These are phyloP conservation scores for Fusarium coicis DNA, from an alignment of 2,329 filamentous ascomycete species.

Conservation along the genomic window DNA sequence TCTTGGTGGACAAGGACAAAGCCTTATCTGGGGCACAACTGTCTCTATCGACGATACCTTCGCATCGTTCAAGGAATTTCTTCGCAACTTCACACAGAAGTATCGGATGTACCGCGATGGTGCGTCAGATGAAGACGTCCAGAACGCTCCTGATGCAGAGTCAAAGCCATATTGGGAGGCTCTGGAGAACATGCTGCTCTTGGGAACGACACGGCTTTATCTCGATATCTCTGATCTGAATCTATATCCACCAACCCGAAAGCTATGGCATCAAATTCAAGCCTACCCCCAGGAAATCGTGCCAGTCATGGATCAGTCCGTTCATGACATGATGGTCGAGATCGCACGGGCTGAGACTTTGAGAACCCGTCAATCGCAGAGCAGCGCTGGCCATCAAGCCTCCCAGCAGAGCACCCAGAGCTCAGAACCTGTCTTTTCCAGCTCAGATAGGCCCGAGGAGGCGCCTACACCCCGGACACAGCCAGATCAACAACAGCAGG, in stretches of 20 bases:
- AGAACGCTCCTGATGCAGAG: conserved; percentile 75
- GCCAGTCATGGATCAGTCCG: conserved; percentile 92
- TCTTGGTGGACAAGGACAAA: conserved; percentile 82
- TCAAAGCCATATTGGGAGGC: conserved; percentile 86
- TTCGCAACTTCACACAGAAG: conserved; percentile 91
- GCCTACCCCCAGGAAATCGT: conserved; percentile 97
- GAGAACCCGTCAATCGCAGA: conserved; percentile 71
- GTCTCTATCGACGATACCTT: conserved; percentile 93
- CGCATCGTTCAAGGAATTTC: conserved; percentile 88
- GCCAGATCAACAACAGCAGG: conserved; percentile 58
- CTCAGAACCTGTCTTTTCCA: conserved; percentile 81
- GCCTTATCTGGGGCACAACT: conserved; percentile 96
- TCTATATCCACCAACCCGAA: conserved; percentile 89
- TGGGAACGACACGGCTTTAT: conserved; percentile 86
- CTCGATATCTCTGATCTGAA: conserved; percentile 90
- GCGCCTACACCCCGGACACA: conserved; percentile 52
- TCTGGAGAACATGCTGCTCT: conserved; percentile 88
- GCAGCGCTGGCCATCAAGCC: conserved; percentile 59
- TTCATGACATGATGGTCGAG: conserved; percentile 94
- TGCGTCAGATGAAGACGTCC: conserved; percentile 79
- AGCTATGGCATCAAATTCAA: conserved; percentile 95
- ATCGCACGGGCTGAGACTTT: conserved; percentile 84
- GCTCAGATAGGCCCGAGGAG: conserved; percentile 76
- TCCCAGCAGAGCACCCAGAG: conserved; percentile 65
- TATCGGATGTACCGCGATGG: conserved; percentile 94